Base-by-base conservation (phyloP, 164 flowering plant genomes). In the Euptelea pleiosperma region DNA sequence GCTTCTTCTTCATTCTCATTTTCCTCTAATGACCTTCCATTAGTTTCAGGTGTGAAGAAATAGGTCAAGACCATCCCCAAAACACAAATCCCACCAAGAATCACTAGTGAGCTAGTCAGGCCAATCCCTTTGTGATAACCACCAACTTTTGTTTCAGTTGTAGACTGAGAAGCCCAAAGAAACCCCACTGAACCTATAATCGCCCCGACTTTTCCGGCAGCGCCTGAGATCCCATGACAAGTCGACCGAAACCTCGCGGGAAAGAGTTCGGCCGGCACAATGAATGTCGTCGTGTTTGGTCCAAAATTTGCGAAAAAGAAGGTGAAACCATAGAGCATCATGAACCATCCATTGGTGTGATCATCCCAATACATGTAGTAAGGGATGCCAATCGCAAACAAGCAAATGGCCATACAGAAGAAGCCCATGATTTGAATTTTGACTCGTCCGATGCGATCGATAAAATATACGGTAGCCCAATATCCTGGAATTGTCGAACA, bases 231-330 rank as follows among this genome's bases (percentile, higher is more conserved):
- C 2, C 88, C 92, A 66, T 86, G 92, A 52, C 88, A 83, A 0
- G 92, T 83, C 3, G 89, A 57, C n/a, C 91, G 72, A 18, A 83
- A 77, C 24, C 91, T 63, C 3, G 88, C 81, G 0, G 91, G 91
- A 34, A 85, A 85, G 0, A 83, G 81, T 69, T 85, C 91, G 0
- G 88, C 86, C 0, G 91, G 91, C 9, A 81, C 79, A 1, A 83
- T 83, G 29, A 86, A 85, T 0, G 89, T 85, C 2, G 88, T 83
- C 0, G 86, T 77, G 58, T 83, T 85, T 5, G 92, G 92, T 7
- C 89, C 89, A 14, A 81, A 77, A 39, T 83, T 85, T 8, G 86
- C 54, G 55, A 79, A 81, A 73, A 85, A 85, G 71, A 83, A 81
- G 3, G 75, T 81, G 16, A 83, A 70, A 4, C 73, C 80, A 43